These are phyloP conservation scores for Pichia ethanolica DNA, from an alignment of 805 yeast genomes.

Conservation along the genomic window DNA sequence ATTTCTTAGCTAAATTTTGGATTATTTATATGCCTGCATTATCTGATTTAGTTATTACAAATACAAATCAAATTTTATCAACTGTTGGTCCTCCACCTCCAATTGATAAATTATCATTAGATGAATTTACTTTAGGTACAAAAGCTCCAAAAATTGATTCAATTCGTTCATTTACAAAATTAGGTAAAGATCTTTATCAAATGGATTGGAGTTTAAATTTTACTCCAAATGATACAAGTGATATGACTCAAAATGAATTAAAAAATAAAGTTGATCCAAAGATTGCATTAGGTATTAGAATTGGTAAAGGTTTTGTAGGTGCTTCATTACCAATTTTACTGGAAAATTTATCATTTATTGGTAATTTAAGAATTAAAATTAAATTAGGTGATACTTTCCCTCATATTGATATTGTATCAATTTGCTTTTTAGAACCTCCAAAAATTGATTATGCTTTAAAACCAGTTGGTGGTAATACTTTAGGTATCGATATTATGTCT, in stretches of 20 bases:
- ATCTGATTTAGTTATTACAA: slow-evolving; percentile 63
- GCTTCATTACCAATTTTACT: slow-evolving; percentile 72
- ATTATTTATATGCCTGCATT: slow-evolving; percentile 82
- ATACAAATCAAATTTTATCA: slow-evolving; percentile 59
- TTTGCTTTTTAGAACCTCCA: slow-evolving; percentile 73
- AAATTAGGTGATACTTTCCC: slow-evolving; percentile 62
- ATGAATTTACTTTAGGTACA: slow-evolving; percentile 73
- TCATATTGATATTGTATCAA: slow-evolving; percentile 65
- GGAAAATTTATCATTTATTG: slow-evolving; percentile 72
- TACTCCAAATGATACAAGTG: slow-evolving; percentile 75
- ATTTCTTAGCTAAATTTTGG: slow-evolving; percentile 76
- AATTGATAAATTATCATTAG: slow-evolving; percentile 64
- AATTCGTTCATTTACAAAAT: slow-evolving; percentile 64
- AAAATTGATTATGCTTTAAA: slow-evolving; percentile 70
- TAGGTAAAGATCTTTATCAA: slow-evolving; percentile 60
- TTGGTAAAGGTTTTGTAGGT: slow-evolving; percentile 75
- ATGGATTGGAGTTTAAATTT: slow-evolving; percentile 83
- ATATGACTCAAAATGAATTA: slow-evolving; percentile 72
- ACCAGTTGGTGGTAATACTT: slow-evolving; percentile 86
- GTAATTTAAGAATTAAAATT: slow-evolving; percentile 58
- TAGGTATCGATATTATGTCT: slow-evolving; percentile 80
- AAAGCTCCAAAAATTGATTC: slow-evolving; percentile 72
- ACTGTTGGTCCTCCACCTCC: slow-evolving; percentile 80
- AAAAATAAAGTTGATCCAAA: slow-evolving; percentile 69
- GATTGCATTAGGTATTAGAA: slow-evolving; percentile 70